Evolutionary conservation across 2,329 filamentous ascomycete species (phyloP).

Genomic region (Colletotrichum liaoningense): DNA sequence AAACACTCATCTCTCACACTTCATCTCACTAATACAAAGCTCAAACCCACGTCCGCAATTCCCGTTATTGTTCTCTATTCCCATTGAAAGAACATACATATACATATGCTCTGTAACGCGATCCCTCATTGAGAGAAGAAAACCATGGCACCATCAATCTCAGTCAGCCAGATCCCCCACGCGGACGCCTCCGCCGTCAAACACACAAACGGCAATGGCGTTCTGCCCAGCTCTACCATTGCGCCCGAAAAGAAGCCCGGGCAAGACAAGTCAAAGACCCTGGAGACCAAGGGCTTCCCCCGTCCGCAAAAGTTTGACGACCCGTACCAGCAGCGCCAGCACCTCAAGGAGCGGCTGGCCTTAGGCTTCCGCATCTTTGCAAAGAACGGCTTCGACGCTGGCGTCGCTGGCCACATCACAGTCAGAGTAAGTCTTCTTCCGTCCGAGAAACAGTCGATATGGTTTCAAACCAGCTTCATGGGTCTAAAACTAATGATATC

Average conservation of each 20-base stretch:
- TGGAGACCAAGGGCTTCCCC: neutral
- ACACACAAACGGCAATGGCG: slow-evolving; percentile 18
- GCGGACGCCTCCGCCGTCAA: slow-evolving; percentile 8
- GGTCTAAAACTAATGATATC: neutral
- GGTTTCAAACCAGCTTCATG: no score
- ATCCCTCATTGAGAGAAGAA: neutral
- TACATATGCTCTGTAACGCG: neutral
- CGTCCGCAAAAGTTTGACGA: slow-evolving; percentile 39
- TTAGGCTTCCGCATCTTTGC: slow-evolving; percentile 69
- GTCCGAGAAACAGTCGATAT: neutral
- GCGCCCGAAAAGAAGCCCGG: neutral
- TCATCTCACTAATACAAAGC: neutral
- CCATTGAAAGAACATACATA: neutral
- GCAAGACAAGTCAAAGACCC: neutral
- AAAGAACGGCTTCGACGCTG: slow-evolving; percentile 68
- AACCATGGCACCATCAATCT: slow-evolving; percentile 18
- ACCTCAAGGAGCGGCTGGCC: slow-evolving; percentile 65
- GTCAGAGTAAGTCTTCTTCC: slow-evolving; percentile 48
- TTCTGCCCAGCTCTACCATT: neutral
- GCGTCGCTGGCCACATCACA: slow-evolving; percentile 75
- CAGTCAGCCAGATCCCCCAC: slow-evolving; percentile 11
- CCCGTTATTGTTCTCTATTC: neutral
- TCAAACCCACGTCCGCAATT: neutral
- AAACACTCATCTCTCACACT: neutral
- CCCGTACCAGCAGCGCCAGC: slow-evolving; percentile 57